These are phyloP conservation scores for Delitschia confertaspora DNA, from an alignment of 495 filamentous ascomycete species.

Conservation along the genomic window DNA sequence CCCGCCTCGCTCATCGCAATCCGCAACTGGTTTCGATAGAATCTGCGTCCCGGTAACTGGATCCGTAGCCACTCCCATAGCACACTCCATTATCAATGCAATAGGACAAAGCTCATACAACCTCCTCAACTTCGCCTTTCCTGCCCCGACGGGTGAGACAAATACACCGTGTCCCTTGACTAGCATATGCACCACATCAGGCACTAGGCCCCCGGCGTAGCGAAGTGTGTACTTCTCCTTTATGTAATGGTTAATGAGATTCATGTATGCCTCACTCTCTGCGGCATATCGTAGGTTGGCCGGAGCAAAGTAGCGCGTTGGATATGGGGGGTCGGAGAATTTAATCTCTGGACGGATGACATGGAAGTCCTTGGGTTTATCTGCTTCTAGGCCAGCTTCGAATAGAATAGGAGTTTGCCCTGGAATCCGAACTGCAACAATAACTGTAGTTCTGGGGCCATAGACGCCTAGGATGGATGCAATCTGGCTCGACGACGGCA, in stretches of 20 bases:
- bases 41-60: constrained; percentile 35
- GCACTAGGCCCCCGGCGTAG: constrained; percentile 46
- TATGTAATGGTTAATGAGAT: constrained; percentile 38
- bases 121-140: constrained; percentile 43
- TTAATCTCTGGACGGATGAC: constrained; percentile 34
- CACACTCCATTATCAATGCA: constrained; percentile 45
- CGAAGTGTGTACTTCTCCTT: constrained; percentile 41
- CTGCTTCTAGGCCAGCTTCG: constrained; percentile 37
- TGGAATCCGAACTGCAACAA: constrained; percentile 40
- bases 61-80: constrained; percentile 42
- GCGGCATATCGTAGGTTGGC: constrained; percentile 46
- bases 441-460: constrained; percentile 44
- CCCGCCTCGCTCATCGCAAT: constrained; percentile 41
- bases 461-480: constrained; percentile 44
- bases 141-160: constrained; percentile 41
- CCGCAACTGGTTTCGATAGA: constrained; percentile 31
- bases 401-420: constrained; percentile 31
- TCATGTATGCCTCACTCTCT: constrained; percentile 37
- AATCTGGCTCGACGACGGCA: constrained; percentile 34
- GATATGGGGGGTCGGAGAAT: constrained; percentile 29
- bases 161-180: constrained; percentile 47
- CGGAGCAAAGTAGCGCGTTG: constrained; percentile 43
- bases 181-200: constrained; percentile 44
- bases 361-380: constrained; percentile 33
- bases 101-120: constrained; percentile 45